These are phyloP conservation scores for Globisporangium nagaii DNA, from an alignment of 352 stramenopile species.

Conservation along the genomic window DNA sequence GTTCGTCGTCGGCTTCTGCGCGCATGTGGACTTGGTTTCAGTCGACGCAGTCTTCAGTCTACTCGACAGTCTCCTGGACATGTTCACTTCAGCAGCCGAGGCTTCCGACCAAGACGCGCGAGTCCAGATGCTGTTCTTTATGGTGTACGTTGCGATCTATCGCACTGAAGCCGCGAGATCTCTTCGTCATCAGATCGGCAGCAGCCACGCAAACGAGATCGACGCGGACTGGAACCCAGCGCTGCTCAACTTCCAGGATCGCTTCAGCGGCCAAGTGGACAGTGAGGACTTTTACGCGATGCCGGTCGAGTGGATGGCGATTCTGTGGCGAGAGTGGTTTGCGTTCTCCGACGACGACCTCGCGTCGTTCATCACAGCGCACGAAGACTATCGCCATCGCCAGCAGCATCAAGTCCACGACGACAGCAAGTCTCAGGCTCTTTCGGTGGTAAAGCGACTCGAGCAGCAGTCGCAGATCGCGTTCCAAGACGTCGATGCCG, in stretches of 20 bases:
- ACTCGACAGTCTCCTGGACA: constrained; percentile 19
- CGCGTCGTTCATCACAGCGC: constrained; percentile 25
- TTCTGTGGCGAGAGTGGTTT: constrained; percentile 49
- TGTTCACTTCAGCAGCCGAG: constrained; percentile 13
- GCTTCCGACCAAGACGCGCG: neutral
- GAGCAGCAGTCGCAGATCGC: neutral
- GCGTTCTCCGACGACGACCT: constrained; percentile 36
- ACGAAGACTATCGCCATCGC: constrained; percentile 15
- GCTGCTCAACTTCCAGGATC: constrained; percentile 28
- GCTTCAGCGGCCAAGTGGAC: constrained; percentile 24
- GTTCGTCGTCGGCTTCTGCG: constrained; percentile 33
- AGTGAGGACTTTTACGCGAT: constrained; percentile 39
- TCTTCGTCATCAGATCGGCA: neutral
- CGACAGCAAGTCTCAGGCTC: neutral
- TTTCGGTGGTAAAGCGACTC: neutral
- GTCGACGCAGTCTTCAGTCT: constrained; percentile 22
- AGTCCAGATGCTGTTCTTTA: constrained; percentile 17
- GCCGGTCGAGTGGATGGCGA: constrained; percentile 49
- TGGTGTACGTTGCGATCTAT: constrained; percentile 38
- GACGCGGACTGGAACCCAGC: neutral
- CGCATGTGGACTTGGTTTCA: constrained; percentile 35
- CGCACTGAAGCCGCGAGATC: constrained; percentile 8
- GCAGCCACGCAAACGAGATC: neutral
- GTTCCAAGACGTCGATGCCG: constrained; percentile 4
- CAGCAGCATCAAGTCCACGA: constrained; percentile 3